Evolutionary conservation across 371 early-diverging fungal species (phyloP).

Genomic region (Mucor lusitanicus): DNA sequence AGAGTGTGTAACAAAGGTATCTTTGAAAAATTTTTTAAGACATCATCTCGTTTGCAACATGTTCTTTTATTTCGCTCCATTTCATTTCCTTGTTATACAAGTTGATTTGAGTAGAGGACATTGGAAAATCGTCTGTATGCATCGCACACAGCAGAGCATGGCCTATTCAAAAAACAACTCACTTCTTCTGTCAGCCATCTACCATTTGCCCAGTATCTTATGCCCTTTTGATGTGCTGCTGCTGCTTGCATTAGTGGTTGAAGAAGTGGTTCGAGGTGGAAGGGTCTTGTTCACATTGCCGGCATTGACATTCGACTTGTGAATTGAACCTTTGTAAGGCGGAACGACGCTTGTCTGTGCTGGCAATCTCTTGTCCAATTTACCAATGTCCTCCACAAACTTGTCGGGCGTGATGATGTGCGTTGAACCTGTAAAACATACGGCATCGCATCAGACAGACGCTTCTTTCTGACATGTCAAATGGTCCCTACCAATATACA

Average conservation of each 20-base stretch:
- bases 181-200: not conserved
- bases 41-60: not conserved
- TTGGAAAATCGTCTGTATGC: too few species aligned
- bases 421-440: conserved; percentile 64
- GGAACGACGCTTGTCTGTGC: conserved; percentile 37
- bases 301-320: conserved; percentile 1
- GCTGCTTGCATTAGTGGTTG: not conserved
- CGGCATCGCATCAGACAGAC: not conserved
- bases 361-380: conserved; percentile 28
- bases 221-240: conserved; percentile 6
- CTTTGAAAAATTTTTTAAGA: not conserved
- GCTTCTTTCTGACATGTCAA: not conserved
- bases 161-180: too few species aligned
- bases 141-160: too few species aligned
- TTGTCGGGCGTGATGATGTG: conserved; percentile 78
- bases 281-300: not conserved
- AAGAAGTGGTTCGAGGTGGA: conserved; percentile 24
- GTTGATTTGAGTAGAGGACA: not conserved
- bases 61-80: not conserved
- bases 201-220: conserved; percentile 27
- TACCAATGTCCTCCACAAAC: conserved; percentile 67
- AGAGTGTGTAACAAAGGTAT: conserved; percentile 2
- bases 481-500: conserved; percentile 72
- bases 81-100: conserved; percentile 1
- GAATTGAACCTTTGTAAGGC: conserved; percentile 33